Evolutionary conservation across 139 green algal genomes (phyloP).

Genomic region (Tetraselmis striata): DNA sequence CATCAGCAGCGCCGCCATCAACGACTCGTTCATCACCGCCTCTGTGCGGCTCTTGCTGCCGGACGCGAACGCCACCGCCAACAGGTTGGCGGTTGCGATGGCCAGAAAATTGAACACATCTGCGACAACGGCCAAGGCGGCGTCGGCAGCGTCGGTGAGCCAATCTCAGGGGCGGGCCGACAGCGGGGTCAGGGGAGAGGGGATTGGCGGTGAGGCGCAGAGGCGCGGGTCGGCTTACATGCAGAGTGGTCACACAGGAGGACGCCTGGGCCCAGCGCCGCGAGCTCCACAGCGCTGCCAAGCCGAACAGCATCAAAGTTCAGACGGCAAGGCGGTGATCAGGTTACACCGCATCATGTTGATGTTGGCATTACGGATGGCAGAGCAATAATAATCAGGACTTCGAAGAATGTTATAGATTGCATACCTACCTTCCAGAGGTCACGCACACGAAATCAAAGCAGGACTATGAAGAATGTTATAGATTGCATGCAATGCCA

Average conservation of each 20-base stretch:
- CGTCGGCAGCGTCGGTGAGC: conserved; percentile 15
- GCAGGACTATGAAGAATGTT: not conserved
- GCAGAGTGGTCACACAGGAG: conserved; percentile 4
- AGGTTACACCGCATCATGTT: no score
- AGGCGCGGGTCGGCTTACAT: not conserved
- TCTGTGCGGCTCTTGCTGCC: conserved; percentile 1
- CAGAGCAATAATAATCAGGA: no score
- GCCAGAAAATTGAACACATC: conserved; percentile 25
- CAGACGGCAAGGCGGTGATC: no score
- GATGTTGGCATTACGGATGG: no score
- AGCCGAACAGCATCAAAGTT: no score
- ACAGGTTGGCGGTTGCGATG: conserved; percentile 22
- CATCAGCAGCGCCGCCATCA: conserved; percentile 5
- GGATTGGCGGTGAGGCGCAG: no score
- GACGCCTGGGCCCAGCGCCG: conserved; percentile 1
- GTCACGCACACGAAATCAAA: not conserved
- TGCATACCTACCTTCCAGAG: no score
- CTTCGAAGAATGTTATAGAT: no score
- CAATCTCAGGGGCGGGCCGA: conserved; percentile 16
- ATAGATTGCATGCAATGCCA: not conserved
- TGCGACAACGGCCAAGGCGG: no score
- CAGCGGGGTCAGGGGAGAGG: no score
- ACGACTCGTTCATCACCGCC: conserved; percentile 9
- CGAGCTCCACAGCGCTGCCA: conserved; percentile 12
- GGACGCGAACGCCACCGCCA: conserved; percentile 15